These are phyloP conservation scores for Fusarium irregulare DNA, from an alignment of 2,329 filamentous ascomycete species.

Conservation along the genomic window DNA sequence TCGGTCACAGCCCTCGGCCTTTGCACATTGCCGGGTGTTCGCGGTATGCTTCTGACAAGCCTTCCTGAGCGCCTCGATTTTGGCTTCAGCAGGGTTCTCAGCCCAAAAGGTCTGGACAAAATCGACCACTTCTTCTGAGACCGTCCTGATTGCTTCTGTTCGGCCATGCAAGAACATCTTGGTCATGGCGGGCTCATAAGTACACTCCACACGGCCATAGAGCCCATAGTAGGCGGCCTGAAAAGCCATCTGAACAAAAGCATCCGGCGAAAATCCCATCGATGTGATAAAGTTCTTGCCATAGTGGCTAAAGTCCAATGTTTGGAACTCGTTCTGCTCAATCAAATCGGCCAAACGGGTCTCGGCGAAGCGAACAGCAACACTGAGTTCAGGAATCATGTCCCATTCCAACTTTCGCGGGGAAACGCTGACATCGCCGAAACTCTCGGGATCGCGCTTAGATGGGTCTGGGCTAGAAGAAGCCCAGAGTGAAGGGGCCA, in stretches of 20 bases:
- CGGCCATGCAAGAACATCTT: conserved; percentile 93
- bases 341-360: conserved; percentile 94
- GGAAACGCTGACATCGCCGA: conserved; percentile 92
- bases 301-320: conserved; percentile 87
- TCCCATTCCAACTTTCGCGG: conserved; percentile 98
- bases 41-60: conserved; percentile 86
- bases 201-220: conserved; percentile 92
- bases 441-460: conserved; percentile 89
- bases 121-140: conserved; percentile 83
- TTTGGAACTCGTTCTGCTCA: conserved; percentile 95
- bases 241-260: conserved; percentile 99
- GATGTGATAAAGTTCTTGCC: conserved; percentile 98
- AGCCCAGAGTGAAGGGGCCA: conserved; percentile 91
- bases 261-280: conserved; percentile 96
- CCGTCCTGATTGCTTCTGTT: conserved; percentile 91
- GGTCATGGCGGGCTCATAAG: conserved; percentile 98
- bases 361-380: conserved; percentile 94
- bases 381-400: conserved; percentile 90
- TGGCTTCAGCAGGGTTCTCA: conserved; percentile 83
- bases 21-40: conserved; percentile 85
- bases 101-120: conserved; percentile 97
- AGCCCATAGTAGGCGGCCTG: conserved; percentile 98
- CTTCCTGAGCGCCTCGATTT: conserved; percentile 85
- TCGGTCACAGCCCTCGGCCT: conserved; percentile 89
- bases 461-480: conserved; percentile 91